Conservation (phyloP, 176 grass and related monocot genomes). For the Musa acuminata region DNA sequence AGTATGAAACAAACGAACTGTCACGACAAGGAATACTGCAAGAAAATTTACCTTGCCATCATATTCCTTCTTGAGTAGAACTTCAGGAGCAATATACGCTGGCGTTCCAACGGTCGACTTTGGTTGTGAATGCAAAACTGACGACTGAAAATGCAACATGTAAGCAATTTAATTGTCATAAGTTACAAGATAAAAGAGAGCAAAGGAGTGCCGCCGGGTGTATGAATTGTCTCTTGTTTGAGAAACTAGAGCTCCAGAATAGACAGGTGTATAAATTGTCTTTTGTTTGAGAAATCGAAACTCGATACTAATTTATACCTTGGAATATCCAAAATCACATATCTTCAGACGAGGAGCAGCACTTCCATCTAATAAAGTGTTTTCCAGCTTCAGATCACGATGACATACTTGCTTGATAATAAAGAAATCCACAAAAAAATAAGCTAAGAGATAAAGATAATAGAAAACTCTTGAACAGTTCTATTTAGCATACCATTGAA, state of each 20-base stretch:
- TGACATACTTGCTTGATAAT: slow-evolving; percentile 98
- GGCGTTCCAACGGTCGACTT: slow-evolving; percentile 71
- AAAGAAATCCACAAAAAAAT: slow-evolving; percentile 28
- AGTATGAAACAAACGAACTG: not conserved
- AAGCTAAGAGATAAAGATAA: slow-evolving; percentile 14
- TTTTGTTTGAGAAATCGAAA: not conserved
- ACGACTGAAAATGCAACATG: slow-evolving; percentile 33
- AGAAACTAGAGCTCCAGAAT: not conserved
- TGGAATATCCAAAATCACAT: slow-evolving; percentile 96
- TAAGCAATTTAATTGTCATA: not conserved
- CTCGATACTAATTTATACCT: slow-evolving; percentile 28
- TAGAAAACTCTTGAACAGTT: not conserved
- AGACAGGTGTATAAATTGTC: not conserved
- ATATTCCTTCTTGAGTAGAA: slow-evolving; percentile 45
- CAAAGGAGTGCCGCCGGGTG: too few species aligned
- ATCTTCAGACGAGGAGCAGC: slow-evolving; percentile 90
- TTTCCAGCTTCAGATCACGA: slow-evolving; percentile 95
- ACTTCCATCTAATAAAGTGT: slow-evolving; percentile 84
- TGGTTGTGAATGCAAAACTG: slow-evolving; percentile 67
- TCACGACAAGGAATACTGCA: not conserved
- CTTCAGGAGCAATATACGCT: slow-evolving; percentile 72
- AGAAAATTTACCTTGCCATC: slow-evolving; percentile 57
- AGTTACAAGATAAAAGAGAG: too few species aligned
- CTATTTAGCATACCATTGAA: slow-evolving; percentile 59
- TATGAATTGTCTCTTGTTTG: not conserved